Evolutionary conservation across 2,329 filamentous ascomycete genomes (phyloP).

Genomic region (Exophiala xenobiotica): DNA sequence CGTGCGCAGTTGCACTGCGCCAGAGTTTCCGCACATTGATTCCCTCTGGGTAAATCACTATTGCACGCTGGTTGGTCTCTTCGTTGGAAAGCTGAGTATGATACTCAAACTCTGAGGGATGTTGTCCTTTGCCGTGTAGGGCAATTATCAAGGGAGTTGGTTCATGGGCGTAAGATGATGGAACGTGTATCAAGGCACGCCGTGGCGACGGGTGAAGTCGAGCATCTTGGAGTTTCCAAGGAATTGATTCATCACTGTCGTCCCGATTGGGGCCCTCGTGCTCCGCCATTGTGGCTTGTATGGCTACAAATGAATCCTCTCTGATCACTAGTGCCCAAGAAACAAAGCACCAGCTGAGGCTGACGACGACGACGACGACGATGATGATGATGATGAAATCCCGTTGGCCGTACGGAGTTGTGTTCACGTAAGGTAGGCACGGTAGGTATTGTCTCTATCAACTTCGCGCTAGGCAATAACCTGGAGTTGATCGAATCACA

Average conservation of each 20-base stretch:
- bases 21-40: slow-evolving; percentile 31
- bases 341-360: too few species aligned
- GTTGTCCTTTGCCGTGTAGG: slow-evolving; percentile 1
- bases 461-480: too few species aligned
- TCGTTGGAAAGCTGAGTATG: slow-evolving; percentile 5
- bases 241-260: not conserved
- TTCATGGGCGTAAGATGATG: not conserved
- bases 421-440: too few species aligned
- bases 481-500: not conserved
- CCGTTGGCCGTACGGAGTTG: too few species aligned
- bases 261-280: not conserved
- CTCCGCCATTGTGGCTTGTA: not conserved
- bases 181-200: not conserved
- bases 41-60: slow-evolving; percentile 47
- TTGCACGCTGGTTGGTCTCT: slow-evolving; percentile 34
- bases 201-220: not conserved
- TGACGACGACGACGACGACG: too few species aligned
- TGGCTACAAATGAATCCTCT: too few species aligned
- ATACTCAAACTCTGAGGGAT: not conserved
- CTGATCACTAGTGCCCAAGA: too few species aligned
- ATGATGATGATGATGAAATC: too few species aligned
- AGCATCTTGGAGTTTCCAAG: not conserved
- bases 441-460: not conserved
- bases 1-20: not conserved
- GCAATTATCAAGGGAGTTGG: not conserved